Evolutionary conservation across 306 rosid species (phyloP), one percentile per base, ranked within the genome.

Genomic region (Spatholobus suberectus): DNA sequence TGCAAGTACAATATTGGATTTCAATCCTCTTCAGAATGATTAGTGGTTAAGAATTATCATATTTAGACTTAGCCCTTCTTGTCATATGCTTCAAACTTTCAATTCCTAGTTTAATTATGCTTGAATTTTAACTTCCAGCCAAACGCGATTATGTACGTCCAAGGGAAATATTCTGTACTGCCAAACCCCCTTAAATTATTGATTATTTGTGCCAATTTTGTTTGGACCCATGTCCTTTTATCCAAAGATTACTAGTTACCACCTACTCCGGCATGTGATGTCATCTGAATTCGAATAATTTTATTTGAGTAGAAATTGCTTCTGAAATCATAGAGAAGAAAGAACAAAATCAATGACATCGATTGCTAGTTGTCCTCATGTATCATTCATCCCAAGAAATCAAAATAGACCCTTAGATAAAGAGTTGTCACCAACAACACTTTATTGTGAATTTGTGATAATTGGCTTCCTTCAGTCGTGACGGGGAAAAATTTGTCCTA

Each of bases 211-310:
- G 35, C 54, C 47, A 32, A 70, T 67, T 15, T 0, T 20, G 15
- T 38, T 14, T 11, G 5, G 70, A 63, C 80, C 27, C 71, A 2
- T 52, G 63, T 6, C 54, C 12, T 76, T 23, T 72, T 49, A 26
- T 32, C 69, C 58, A 12, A 18, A n/a, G n/a, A n/a, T 62, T 78
- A 66, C 23, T n/a, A 70, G 18, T 38, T 78, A 66, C 32, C 38
- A 55, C 70, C 34, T 73, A 35, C 73, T 40, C 5, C 7, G 23
- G 55, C 85, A 80, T 76, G 87, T 76, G 87, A 5, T 37, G 61
- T 52, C 35, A 75, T 41, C 70, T 38, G 47, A 55, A 46, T 72
- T 32, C 1, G 6, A 44, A 73, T 67, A 21, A 66, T 14, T 51
- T 23, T 46, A 65, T 46, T 18, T 34, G 43, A 67, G 9, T 24